phyloP scores from a whole-genome alignment of 2,329 filamentous ascomycete genomes.

The Cladosporium sp. region DNA sequence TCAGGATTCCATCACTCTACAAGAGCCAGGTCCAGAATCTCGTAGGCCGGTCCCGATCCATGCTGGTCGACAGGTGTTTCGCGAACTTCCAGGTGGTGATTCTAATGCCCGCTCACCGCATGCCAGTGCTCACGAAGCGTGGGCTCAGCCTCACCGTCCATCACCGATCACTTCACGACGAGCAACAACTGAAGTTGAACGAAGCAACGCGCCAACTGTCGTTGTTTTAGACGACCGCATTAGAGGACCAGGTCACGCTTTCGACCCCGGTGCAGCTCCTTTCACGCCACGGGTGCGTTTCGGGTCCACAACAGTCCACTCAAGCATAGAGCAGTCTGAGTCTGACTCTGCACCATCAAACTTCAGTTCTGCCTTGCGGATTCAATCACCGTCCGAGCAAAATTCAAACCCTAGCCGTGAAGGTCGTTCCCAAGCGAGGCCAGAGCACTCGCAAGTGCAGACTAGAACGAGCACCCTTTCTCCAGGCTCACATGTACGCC shows the following conservation, averaged over 20 bases:
- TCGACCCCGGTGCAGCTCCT: conserved; percentile 27
- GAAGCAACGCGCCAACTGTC: too few relatives aligned
- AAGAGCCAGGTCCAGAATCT: background rate
- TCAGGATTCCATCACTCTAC: background rate
- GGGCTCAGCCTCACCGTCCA: too few relatives aligned
- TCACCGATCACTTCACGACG: too few relatives aligned
- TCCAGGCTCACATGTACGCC: background rate
- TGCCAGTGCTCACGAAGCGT: too few relatives aligned
- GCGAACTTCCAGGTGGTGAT: background rate
- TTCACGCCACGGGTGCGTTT: conserved; percentile 27
- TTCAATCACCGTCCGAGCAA: conserved; percentile 22
- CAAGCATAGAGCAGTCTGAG: conserved; percentile 1
- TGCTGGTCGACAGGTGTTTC: conserved; percentile 3
- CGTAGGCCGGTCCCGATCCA: background rate
- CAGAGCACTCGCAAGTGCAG: background rate
- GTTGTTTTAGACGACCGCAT: too few relatives aligned
- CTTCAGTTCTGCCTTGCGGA: conserved; percentile 14
- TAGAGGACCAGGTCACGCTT: background rate
- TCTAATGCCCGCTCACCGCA: too few relatives aligned
- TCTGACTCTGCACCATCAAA: too few relatives aligned
- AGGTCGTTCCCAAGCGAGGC: background rate
- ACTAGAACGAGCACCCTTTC: background rate
- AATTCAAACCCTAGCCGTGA: conserved; percentile 14
- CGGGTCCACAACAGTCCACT: conserved; percentile 16
- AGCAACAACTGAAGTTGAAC: too few relatives aligned